Evolutionary conservation across 2,329 filamentous ascomycete species (phyloP).

Genomic region (Dactylellina parvicollis): DNA sequence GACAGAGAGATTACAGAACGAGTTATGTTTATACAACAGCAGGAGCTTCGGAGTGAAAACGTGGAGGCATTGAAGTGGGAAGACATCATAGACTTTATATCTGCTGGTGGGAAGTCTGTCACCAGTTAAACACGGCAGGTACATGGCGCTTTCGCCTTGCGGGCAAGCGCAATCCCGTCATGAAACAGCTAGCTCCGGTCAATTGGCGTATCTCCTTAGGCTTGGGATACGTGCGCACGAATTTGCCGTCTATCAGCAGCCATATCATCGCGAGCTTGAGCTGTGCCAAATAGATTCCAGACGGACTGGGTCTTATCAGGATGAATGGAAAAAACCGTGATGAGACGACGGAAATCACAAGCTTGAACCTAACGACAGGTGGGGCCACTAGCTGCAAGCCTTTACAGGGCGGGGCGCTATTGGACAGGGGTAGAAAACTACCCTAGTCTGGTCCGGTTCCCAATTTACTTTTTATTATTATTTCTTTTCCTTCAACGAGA

Average conservation of each 20-base stretch:
- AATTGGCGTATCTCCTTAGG: slow-evolving; percentile 26
- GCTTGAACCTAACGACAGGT: slow-evolving; percentile 46
- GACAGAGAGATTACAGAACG: slow-evolving; percentile 1
- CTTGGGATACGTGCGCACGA: slow-evolving; percentile 34
- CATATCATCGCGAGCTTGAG: slow-evolving; percentile 44
- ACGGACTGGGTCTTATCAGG: slow-evolving; percentile 53
- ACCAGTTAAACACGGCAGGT: slow-evolving; percentile 42
- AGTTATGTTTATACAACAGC: slow-evolving; percentile 13
- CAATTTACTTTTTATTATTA: slow-evolving; percentile 31
- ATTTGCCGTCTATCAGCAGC: slow-evolving; percentile 53
- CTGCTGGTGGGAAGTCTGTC: slow-evolving; percentile 7
- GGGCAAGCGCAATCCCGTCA: slow-evolving; percentile 41
- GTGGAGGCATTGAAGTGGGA: slow-evolving; percentile 22
- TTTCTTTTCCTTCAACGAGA: neutral
- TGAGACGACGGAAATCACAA: slow-evolving; percentile 54
- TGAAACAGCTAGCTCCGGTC: slow-evolving; percentile 52
- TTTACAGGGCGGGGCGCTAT: slow-evolving; percentile 54
- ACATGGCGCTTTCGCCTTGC: slow-evolving; percentile 25
- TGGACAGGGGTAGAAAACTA: slow-evolving; percentile 26
- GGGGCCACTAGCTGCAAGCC: slow-evolving; percentile 49
- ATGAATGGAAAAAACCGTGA: slow-evolving; percentile 53
- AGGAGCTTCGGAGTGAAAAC: slow-evolving; percentile 17
- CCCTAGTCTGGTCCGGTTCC: slow-evolving; percentile 38
- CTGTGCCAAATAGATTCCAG: slow-evolving; percentile 50
- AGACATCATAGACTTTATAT: slow-evolving; percentile 54